phyloP scores from a whole-genome alignment of 345 rosid species.

The Pugionium cornutum region DNA sequence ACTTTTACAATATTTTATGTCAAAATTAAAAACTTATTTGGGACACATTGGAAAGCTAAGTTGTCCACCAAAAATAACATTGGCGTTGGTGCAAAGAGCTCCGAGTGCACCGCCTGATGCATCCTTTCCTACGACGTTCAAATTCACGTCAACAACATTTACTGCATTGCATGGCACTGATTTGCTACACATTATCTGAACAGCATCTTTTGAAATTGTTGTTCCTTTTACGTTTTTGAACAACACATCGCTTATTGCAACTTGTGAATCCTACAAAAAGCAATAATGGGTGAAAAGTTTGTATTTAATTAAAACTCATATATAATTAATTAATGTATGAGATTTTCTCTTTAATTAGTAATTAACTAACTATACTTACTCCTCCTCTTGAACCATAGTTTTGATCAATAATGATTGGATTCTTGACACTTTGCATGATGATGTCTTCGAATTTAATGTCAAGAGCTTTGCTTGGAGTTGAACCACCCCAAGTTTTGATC shows the following conservation, averaged over 20 bases:
- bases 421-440: slow-evolving; percentile 34
- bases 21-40: slow-evolving; percentile 27
- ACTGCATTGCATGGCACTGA: slow-evolving; percentile 38
- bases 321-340: too few species aligned
- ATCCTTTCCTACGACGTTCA: slow-evolving; percentile 13
- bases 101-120: slow-evolving; percentile 24
- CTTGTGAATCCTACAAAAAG: slow-evolving; percentile 28
- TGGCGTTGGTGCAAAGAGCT: slow-evolving; percentile 32
- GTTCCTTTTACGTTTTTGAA: slow-evolving; percentile 42
- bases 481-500: slow-evolving; percentile 45
- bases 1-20: slow-evolving; percentile 3
- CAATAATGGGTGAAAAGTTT: too few species aligned
- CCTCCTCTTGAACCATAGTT: slow-evolving; percentile 46
- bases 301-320: too few species aligned
- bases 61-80: slow-evolving; percentile 32
- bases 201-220: slow-evolving; percentile 33
- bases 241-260: slow-evolving; percentile 32
- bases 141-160: slow-evolving; percentile 27
- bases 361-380: slow-evolving; percentile 23
- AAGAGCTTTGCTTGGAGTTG: slow-evolving; percentile 17
- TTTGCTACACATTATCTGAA: slow-evolving; percentile 33
- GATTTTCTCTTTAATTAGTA: too few species aligned
- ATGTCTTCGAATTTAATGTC: slow-evolving; percentile 34
- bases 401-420: slow-evolving; percentile 46
- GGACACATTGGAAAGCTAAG: slow-evolving; percentile 33